A percentile compares a stretch with the other conserved stretches of the same genome.
phyloP scores from a whole-genome alignment of 768 basidiomycete genomes.

The Butyriboletus loyo region DNA sequence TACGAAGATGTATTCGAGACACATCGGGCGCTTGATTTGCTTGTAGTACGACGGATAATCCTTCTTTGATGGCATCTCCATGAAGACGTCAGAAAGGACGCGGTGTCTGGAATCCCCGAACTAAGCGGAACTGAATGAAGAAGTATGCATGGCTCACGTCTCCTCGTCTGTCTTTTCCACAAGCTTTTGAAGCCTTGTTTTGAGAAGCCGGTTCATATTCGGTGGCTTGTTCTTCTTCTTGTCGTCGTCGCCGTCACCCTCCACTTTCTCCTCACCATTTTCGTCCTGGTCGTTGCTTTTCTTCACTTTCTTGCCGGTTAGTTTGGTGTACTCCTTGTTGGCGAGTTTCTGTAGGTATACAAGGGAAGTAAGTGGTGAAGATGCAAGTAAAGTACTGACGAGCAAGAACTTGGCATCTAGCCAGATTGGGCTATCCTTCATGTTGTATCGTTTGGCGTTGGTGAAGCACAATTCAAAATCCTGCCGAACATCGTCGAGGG shows the following conservation, averaged over 20 bases:
- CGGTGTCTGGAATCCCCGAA: constrained; percentile 49
- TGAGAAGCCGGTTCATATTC: constrained; percentile 65
- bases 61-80: constrained; percentile 79
- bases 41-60: constrained; percentile 79
- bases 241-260: constrained; percentile 45
- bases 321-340: constrained; percentile 43
- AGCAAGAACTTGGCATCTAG: constrained; percentile 78
- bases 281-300: constrained; percentile 39
- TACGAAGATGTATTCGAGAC: constrained; percentile 74
- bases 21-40: constrained; percentile 74
- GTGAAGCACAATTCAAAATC: constrained; percentile 78
- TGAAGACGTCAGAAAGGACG: constrained; percentile 68
- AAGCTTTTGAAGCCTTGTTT: constrained; percentile 67
- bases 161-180: constrained; percentile 66
- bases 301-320: constrained; percentile 42
- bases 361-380: constrained; percentile 1
- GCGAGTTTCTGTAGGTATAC: constrained; percentile 42
- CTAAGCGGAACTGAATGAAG: neutral
- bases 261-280: constrained; percentile 39
- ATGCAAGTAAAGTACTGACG: constrained; percentile 43
- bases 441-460: constrained; percentile 82
- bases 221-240: constrained; percentile 52
- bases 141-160: constrained; percentile 43
- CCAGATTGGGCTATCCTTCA: constrained; percentile 75
- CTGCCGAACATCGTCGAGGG: constrained; percentile 62